These are phyloP conservation scores for Lablab purpureus DNA, from an alignment of 306 rosid genomes.

Conservation along the genomic window DNA sequence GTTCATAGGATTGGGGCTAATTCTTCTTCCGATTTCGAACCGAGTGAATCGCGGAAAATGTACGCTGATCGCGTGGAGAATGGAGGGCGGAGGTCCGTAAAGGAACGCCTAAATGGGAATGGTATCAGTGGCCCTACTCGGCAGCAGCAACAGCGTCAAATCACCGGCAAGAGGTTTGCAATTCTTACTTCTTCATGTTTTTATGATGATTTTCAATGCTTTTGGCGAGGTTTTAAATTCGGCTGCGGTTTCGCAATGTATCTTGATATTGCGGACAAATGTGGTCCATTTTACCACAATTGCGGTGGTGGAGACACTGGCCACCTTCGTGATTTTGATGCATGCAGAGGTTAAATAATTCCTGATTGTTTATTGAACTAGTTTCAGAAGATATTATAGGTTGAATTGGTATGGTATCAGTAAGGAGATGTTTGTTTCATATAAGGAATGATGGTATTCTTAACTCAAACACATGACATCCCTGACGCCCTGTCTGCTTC, in stretches of 20 bases:
- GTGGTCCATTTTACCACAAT: not conserved
- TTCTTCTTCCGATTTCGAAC: conserved; percentile 9
- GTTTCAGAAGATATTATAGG: not conserved
- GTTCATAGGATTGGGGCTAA: conserved; percentile 46
- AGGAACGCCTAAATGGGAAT: conserved; percentile 88
- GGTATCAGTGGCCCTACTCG: conserved; percentile 53
- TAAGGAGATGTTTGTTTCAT: no score
- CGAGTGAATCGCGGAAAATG: conserved; percentile 55
- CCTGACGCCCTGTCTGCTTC: no score
- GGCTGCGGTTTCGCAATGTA: not conserved
- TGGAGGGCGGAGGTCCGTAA: conserved; percentile 75
- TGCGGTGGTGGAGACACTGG: not conserved
- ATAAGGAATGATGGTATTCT: not conserved
- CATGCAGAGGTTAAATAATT: conserved; percentile 21
- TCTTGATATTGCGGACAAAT: not conserved
- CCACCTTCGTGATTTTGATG: not conserved
- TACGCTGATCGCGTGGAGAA: conserved; percentile 92
- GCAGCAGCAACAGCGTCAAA: conserved; percentile 58
- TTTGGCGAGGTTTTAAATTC: not conserved
- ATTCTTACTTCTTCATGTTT: not conserved
- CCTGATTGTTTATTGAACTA: not conserved
- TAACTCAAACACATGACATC: not conserved
- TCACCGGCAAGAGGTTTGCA: conserved; percentile 84
- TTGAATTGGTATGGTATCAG: not conserved
- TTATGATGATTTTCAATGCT: not conserved